A percentile compares a stretch with the other conserved stretches of the same genome.
These are phyloP conservation scores for Botrytis fabae DNA, from an alignment of 2,329 filamentous ascomycete species.

Conservation along the genomic window DNA sequence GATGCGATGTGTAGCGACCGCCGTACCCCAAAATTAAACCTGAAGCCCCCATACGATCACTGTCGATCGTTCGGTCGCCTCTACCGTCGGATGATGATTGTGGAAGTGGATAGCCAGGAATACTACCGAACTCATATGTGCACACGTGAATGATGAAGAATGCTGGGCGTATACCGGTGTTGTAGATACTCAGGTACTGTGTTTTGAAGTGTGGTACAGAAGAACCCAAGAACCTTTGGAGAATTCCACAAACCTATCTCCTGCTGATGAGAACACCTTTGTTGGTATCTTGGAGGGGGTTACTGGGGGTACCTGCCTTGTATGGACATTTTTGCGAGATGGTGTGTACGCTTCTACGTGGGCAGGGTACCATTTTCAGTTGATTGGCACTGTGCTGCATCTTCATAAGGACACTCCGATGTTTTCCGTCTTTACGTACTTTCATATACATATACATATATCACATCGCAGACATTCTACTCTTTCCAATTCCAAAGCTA, in stretches of 20 bases:
- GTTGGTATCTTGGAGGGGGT: neutral
- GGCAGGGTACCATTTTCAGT: neutral
- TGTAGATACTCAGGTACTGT: slow-evolving; percentile 5
- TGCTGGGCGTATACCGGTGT: neutral
- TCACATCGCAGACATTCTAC: neutral
- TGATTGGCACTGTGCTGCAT: neutral
- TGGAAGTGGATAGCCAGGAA: slow-evolving; percentile 1
- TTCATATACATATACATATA: neutral
- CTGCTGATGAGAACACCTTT: neutral
- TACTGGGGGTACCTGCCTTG: neutral
- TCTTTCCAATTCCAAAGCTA: neutral
- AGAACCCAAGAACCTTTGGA: slow-evolving; percentile 5
- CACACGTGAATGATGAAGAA: neutral
- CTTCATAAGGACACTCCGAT: neutral
- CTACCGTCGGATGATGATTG: neutral
- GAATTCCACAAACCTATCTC: neutral
- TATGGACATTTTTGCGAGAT: slow-evolving; percentile 1
- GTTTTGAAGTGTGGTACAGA: slow-evolving; percentile 1
- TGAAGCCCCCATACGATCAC: neutral
- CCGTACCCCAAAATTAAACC: neutral
- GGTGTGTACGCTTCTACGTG: neutral
- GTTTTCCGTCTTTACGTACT: neutral
- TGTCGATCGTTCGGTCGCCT: slow-evolving; percentile 5
- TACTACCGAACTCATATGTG: neutral
- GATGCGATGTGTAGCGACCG: slow-evolving; percentile 6